A percentile compares a stretch with the other conserved stretches of the same genome.
Conservation (phyloP, 164 flowering plant species). For the Umbellularia californica region DNA sequence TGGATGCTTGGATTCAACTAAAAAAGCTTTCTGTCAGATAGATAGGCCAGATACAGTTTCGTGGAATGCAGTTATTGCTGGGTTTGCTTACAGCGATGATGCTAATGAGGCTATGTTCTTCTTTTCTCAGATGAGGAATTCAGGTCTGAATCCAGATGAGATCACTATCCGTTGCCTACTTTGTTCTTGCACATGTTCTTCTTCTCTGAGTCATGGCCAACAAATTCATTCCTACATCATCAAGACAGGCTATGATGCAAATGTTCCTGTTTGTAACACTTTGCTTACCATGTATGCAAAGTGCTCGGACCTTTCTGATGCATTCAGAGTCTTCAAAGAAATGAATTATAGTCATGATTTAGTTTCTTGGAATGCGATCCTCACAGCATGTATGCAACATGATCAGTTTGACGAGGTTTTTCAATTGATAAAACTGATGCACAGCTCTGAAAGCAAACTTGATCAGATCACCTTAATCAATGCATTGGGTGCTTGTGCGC, state of each 20-base stretch:
- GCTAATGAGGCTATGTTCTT: slow-evolving; percentile 37
- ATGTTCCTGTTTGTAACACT: slow-evolving; percentile 45
- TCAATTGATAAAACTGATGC: slow-evolving; percentile 39
- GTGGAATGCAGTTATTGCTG: slow-evolving; percentile 74
- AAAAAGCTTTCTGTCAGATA: slow-evolving; percentile 41
- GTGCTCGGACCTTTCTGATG: slow-evolving; percentile 38
- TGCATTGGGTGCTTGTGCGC: slow-evolving; percentile 45
- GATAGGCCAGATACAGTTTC: slow-evolving; percentile 55
- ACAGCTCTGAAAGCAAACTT: slow-evolving; percentile 29
- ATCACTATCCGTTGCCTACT: slow-evolving; percentile 52
- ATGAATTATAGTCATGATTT: slow-evolving; percentile 28
- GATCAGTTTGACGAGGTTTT: slow-evolving; percentile 38
- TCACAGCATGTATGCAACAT: slow-evolving; percentile 53
- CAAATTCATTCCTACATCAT: slow-evolving; percentile 48
- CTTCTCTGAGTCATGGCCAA: slow-evolving; percentile 34
- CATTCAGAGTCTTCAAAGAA: slow-evolving; percentile 39
- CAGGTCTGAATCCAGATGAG: slow-evolving; percentile 44
- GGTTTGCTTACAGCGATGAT: slow-evolving; percentile 37
- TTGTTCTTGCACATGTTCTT: slow-evolving; percentile 36
- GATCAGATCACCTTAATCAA: slow-evolving; percentile 41
- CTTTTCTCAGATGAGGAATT: slow-evolving; percentile 45
- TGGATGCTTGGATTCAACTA: slow-evolving; percentile 43
- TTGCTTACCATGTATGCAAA: slow-evolving; percentile 61
- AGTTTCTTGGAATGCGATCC: slow-evolving; percentile 70
- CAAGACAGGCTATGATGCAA: slow-evolving; percentile 33